phyloP scores from a whole-genome alignment of 1,284 basidiomycete genomes.

The Malassezia vespertilionis region DNA sequence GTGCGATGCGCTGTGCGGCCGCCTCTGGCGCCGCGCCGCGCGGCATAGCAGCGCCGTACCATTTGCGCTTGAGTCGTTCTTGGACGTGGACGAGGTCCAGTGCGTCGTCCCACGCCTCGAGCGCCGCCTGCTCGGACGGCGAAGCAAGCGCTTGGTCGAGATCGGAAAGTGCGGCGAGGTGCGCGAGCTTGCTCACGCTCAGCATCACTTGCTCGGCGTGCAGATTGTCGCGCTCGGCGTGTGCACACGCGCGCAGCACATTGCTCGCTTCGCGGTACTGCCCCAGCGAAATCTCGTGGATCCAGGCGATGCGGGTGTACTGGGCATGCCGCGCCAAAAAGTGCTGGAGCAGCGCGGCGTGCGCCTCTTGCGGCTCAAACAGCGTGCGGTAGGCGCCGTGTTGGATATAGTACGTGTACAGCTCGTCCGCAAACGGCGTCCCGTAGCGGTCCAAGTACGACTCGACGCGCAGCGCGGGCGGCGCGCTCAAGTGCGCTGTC shows the following conservation, averaged over 20 bases:
- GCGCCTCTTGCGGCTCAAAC: conserved; percentile 61
- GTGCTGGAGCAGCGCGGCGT: conserved; percentile 59
- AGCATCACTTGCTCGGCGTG: conserved; percentile 61
- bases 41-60: conserved; percentile 19
- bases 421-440: conserved; percentile 70
- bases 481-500: conserved; percentile 50
- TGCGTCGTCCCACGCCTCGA: conserved; percentile 51
- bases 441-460: conserved; percentile 69
- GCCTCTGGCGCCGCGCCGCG: conserved; percentile 7
- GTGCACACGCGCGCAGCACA: conserved; percentile 57
- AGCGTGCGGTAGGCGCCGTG: conserved; percentile 60
- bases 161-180: conserved; percentile 54
- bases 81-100: conserved; percentile 55
- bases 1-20: conserved; percentile 17
- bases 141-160: conserved; percentile 16
- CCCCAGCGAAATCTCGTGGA: conserved; percentile 69
- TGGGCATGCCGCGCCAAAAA: conserved; percentile 59
- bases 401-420: conserved; percentile 62
- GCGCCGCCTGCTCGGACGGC: conserved; percentile 30
- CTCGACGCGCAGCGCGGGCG: conserved; percentile 48
- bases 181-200: conserved; percentile 76
- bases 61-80: conserved; percentile 41
- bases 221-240: conserved; percentile 52
- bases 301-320: conserved; percentile 63
- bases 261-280: conserved; percentile 59